phyloP scores from a whole-genome alignment of 1,284 basidiomycete genomes.

The Coniophora puteana region DNA sequence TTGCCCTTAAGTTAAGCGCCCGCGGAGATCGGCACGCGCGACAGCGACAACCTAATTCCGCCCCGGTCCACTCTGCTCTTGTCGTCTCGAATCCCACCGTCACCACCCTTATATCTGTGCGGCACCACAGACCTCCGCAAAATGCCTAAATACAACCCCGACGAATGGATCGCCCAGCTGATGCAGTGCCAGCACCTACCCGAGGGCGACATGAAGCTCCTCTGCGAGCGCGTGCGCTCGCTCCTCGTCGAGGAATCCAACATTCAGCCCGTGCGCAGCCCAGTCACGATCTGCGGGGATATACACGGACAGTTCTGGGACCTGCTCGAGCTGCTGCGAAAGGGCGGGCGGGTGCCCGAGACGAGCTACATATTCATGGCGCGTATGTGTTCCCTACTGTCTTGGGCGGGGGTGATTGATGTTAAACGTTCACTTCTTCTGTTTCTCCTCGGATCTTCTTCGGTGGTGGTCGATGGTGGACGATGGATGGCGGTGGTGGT shows the following conservation, averaged over 20 bases:
- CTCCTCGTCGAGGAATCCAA: slow-evolving; percentile 94
- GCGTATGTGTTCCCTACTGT: slow-evolving; percentile 45
- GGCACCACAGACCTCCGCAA: neutral
- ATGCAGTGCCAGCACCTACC: slow-evolving; percentile 85
- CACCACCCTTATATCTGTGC: too few relatives aligned
- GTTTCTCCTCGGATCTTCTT: too few relatives aligned
- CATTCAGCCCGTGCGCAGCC: slow-evolving; percentile 88
- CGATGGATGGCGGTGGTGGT: too few relatives aligned
- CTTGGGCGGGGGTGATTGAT: slow-evolving; percentile 8
- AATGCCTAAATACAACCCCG: slow-evolving; percentile 50
- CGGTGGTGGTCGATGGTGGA: too few relatives aligned
- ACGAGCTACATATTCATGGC: slow-evolving; percentile 99
- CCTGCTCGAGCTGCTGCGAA: slow-evolving; percentile 83
- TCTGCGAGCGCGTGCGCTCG: slow-evolving; percentile 83
- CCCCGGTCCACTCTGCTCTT: too few relatives aligned
- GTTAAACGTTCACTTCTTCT: too few relatives aligned
- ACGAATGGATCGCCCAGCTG: slow-evolving; percentile 78
- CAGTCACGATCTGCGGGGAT: slow-evolving; percentile 92
- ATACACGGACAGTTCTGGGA: slow-evolving; percentile 98
- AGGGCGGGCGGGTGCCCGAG: slow-evolving; percentile 84
- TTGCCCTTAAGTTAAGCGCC: too few relatives aligned
- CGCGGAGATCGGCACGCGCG: too few relatives aligned
- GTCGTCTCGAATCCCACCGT: too few relatives aligned
- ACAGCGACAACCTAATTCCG: too few relatives aligned
- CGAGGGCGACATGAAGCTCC: slow-evolving; percentile 86